Conservation (phyloP, 495 filamentous ascomycete genomes). For the Podospora australis region DNA sequence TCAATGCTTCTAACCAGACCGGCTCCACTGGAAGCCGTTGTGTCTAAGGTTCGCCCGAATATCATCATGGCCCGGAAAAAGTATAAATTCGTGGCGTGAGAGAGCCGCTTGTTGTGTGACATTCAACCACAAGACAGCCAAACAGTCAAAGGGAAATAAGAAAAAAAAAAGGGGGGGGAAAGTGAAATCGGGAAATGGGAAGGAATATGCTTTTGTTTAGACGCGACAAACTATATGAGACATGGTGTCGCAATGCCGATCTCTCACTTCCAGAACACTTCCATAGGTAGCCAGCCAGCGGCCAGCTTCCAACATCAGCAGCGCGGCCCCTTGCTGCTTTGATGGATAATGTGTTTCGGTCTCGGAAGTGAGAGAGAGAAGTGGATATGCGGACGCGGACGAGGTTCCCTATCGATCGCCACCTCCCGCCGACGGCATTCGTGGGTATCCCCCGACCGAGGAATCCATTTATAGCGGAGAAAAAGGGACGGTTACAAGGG, state of each 20-base stretch:
- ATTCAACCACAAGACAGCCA: neutral
- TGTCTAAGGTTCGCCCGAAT: too few species aligned
- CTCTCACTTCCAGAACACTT: slow-evolving; percentile 15
- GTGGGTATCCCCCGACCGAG: too few species aligned
- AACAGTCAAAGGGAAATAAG: neutral
- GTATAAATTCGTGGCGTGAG: too few species aligned
- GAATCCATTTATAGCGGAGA: too few species aligned
- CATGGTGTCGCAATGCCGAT: slow-evolving; percentile 27
- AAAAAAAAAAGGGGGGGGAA: slow-evolving; percentile 1
- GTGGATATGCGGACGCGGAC: too few species aligned
- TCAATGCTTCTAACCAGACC: too few species aligned
- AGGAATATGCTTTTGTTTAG: slow-evolving; percentile 8
- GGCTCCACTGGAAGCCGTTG: slow-evolving; percentile 7
- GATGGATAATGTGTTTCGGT: too few species aligned
- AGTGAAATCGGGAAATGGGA: slow-evolving; percentile 1
- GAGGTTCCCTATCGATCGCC: neutral
- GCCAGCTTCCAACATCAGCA: too few species aligned
- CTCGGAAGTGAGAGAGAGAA: too few species aligned
- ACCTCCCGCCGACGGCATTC: neutral
- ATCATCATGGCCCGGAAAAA: too few species aligned
- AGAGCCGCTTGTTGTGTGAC: too few species aligned
- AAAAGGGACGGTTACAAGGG: too few species aligned
- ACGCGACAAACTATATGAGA: slow-evolving; percentile 17
- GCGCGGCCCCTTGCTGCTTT: neutral
- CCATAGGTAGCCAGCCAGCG: neutral